Evolutionary conservation across 2,329 filamentous ascomycete species (phyloP), one percentile per base, ranked within the genome.

Genomic region (Pseudocercospora cruenta): DNA sequence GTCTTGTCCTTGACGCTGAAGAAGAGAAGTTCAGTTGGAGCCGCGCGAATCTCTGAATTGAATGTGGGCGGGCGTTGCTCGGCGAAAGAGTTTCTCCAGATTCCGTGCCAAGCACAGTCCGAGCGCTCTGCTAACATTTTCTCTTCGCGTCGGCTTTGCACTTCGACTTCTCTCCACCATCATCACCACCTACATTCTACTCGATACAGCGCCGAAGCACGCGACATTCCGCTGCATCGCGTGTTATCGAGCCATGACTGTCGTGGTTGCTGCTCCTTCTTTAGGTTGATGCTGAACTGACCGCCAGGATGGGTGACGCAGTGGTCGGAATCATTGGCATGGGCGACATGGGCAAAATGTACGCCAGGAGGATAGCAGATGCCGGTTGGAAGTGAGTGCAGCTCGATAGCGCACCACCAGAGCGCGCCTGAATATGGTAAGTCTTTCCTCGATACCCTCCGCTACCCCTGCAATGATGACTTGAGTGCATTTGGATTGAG

Each of bases 401-500:
- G 24, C 33, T 39, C 51, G 75, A 69, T n/a, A n/a, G n/a, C n/a
- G n/a, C n/a, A n/a, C n/a, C n/a, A n/a, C n/a, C n/a, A n/a, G n/a
- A 28, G 62, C 75, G 51, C 55, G 36, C 9, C 57, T 21, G 16
- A 43, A 43, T 58, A 72, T 76, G 79, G 78, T 81, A 78, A 77
- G 79, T 75, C 66, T 26, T 60, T 53, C 62, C 70, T 57, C 49
- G 49, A 58, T 57, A 66, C 60, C 59, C 66, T 64, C 65, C 47
- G 59, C 47, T 58, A 66, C 67, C 65, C 64, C 54, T 80, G 79
- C 79, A 79, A 93, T 96, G 94, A 98, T 98, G 94, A 98, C 94
- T 93, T 94, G 94, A 98, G 94, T 94, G 94, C 94, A 98, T 98
- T 98, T 98, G 94, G 94, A 94, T 98, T 93, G 94, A 98, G 94